Conservation (phyloP, 495 filamentous ascomycete genomes). For the Penicillium herquei region DNA sequence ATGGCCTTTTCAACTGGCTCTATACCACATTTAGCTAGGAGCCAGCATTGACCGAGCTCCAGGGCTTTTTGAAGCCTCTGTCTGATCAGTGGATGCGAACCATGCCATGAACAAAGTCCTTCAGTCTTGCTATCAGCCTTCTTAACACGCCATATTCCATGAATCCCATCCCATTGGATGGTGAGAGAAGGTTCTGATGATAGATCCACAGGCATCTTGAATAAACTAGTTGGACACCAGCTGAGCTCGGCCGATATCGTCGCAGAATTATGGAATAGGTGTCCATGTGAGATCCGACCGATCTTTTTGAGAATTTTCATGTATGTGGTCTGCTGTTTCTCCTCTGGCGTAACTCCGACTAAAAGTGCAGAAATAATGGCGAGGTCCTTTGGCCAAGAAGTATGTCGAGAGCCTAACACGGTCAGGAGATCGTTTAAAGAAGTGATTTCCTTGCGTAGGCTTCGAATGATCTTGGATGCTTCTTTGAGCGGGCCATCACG, state of each 20-base stretch:
- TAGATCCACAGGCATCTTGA: no score
- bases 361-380: slow-evolving; percentile 24
- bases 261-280: not conserved
- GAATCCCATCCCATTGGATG: not conserved
- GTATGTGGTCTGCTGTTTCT: not conserved
- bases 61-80: not conserved
- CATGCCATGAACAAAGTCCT: not conserved
- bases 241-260: not conserved
- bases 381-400: slow-evolving; percentile 23
- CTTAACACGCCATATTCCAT: no score
- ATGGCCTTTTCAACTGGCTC: not conserved
- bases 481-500: slow-evolving; percentile 3
- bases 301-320: not conserved
- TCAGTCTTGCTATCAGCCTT: no score
- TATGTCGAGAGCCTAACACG: slow-evolving; percentile 17
- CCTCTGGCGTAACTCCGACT: not conserved
- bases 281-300: not conserved
- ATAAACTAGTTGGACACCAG: not conserved
- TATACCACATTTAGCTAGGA: not conserved
- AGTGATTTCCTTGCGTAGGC: slow-evolving; percentile 10
- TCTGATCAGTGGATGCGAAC: not conserved
- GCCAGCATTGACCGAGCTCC: not conserved
- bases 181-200: no score
- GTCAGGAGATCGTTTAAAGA: slow-evolving; percentile 18
- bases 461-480: slow-evolving; percentile 12